Conservation (phyloP, 495 filamentous ascomycete genomes). For the Penicillium lividum region DNA sequence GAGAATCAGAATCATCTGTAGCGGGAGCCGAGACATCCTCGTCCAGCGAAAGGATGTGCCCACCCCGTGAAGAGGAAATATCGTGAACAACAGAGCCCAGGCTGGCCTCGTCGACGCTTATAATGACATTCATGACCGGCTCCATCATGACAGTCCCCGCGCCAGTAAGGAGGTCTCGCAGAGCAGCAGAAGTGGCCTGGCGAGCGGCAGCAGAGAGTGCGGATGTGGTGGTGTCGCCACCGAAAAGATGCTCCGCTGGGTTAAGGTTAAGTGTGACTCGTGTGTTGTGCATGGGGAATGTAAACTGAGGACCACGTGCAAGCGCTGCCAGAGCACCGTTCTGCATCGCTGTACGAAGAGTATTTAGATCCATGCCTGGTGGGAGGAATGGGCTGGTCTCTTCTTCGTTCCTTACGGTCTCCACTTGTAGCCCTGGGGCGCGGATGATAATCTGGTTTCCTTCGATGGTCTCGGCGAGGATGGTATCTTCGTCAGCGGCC, state of each 20-base stretch:
- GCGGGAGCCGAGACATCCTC: slow-evolving; percentile 50
- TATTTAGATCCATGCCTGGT: slow-evolving; percentile 55
- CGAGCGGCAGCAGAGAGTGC: slow-evolving; percentile 79
- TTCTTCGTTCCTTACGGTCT: slow-evolving; percentile 36
- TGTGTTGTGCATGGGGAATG: slow-evolving; percentile 71
- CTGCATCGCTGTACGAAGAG: slow-evolving; percentile 63
- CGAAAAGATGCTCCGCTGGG: slow-evolving; percentile 63
- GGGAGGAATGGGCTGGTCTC: slow-evolving; percentile 50
- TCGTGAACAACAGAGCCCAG: slow-evolving; percentile 90
- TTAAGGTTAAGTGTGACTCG: slow-evolving; percentile 70
- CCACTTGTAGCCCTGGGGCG: slow-evolving; percentile 45
- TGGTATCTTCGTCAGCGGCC: slow-evolving; percentile 27
- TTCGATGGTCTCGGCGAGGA: slow-evolving; percentile 35
- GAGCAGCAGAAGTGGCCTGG: slow-evolving; percentile 64
- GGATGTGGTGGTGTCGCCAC: slow-evolving; percentile 63
- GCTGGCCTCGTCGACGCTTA: slow-evolving; percentile 77
- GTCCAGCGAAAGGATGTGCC: slow-evolving; percentile 79
- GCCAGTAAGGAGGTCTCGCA: slow-evolving; percentile 49
- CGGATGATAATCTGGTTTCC: slow-evolving; percentile 64
- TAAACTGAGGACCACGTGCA: slow-evolving; percentile 75
- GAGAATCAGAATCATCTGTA: slow-evolving; percentile 30
- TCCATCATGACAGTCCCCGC: slow-evolving; percentile 72
- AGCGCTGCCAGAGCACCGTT: slow-evolving; percentile 85
- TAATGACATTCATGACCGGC: slow-evolving; percentile 84
- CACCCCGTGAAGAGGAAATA: slow-evolving; percentile 77